Evolutionary conservation across 352 stramenopile species (phyloP), one percentile per base, ranked within the genome.

Genomic region (Pythium periplocum): DNA sequence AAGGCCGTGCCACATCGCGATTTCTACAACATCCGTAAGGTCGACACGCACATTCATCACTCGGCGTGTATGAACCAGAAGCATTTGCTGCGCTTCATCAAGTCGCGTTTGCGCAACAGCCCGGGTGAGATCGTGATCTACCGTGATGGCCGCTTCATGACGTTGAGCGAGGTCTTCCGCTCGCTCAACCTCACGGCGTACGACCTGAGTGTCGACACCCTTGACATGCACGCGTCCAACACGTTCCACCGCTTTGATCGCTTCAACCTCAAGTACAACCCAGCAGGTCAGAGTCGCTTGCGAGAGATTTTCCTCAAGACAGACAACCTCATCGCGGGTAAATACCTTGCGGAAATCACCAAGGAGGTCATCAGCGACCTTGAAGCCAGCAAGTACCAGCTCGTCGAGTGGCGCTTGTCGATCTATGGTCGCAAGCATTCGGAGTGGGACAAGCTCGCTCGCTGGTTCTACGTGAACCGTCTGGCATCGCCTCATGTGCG

Each of bases 231-330:
- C 63, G 96, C 97, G n/a, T 97, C 98, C 78, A 98, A 99, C 69
- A 98, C 93, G 44, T 99, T 99, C 77, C 96, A 99, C 62, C 84
- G 96, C 57, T 99, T 99, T 73, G 97, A 99, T 67, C 96, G 98
- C 38, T 99, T 99, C 68, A 99, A 99, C 71, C 75, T 97, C 42
- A 99, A 99, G 78, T 99, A 99, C 75, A 98, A 98, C 72, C 97
- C 97, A 30, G 71, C 94, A 61, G 95, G 71, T 41, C 89, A 99
- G 69, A 93, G 75, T 72, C 79, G 87, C 10, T 85, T 99, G 71
- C 73, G 97, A 30, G 93, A 98, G 61, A 99, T 99, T 59, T 99
- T 99, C 65, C 72, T 99, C 17, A 99, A 99, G 78, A 98, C 93
- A 1, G 94, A 98, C 69, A 99, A 99, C 71, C 66, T 97, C 32